Percentiles rank a stretch among this genome's conserved stretches.
Evolutionary conservation across 805 yeast species (phyloP).

Genomic region (Lipomyces orientalis): DNA sequence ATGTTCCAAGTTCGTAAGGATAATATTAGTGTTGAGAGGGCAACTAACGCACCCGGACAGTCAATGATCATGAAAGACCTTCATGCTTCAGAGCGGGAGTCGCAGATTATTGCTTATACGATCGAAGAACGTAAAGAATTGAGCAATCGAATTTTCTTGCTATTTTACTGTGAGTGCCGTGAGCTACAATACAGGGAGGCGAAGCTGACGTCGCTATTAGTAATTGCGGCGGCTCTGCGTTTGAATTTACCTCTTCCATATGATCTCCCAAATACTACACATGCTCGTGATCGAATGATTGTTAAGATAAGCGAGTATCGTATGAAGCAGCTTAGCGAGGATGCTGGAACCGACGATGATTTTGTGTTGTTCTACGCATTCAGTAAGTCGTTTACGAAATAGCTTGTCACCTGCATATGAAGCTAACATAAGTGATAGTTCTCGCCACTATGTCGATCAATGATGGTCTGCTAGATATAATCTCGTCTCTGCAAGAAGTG

Average conservation of each 20-base stretch:
- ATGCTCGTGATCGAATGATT: conserved; percentile 72
- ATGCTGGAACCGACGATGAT: conserved; percentile 63
- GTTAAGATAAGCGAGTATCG: conserved; percentile 68
- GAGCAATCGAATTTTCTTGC: conserved; percentile 71
- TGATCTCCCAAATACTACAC: conserved; percentile 76
- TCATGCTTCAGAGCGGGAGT: conserved; percentile 57
- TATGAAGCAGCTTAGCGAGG: conserved; percentile 44
- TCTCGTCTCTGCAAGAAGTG: conserved; percentile 59
- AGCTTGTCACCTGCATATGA: not conserved
- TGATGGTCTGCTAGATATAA: conserved; percentile 65
- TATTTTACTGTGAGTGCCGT: conserved; percentile 58
- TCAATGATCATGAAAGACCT: conserved; percentile 67
- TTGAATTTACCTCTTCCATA: conserved; percentile 79
- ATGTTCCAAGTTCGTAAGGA: not conserved
- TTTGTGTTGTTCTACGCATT: conserved; percentile 79
- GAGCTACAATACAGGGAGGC: not conserved
- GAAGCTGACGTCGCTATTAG: conserved; percentile 37
- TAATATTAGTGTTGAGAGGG: not conserved
- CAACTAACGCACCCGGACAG: conserved; percentile 5
- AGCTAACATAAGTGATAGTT: conserved; percentile 39
- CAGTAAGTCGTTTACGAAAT: conserved; percentile 37
- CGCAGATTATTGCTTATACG: conserved; percentile 59
- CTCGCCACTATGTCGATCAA: conserved; percentile 72
- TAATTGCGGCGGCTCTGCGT: conserved; percentile 75
- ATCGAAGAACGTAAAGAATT: conserved; percentile 56